Evolutionary conservation across 768 basidiomycete genomes (phyloP), one percentile per base, ranked within the genome.

Genomic region (Fibroporia radiculosa): DNA sequence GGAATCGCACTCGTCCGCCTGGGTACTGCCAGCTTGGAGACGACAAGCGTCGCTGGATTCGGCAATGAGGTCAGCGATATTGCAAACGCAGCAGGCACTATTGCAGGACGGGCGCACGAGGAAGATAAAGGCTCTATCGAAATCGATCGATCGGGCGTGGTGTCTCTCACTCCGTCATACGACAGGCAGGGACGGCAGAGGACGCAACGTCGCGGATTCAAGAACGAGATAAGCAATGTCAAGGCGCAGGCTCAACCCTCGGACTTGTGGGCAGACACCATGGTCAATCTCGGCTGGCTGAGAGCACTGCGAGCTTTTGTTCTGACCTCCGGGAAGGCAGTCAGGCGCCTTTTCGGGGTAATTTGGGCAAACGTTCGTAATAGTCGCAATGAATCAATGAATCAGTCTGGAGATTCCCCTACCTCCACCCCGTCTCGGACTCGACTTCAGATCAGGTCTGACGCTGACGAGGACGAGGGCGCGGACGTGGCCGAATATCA

Each of bases 1-100:
- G 75, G 78, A 5, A 72, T 86, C 18, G 74, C 81, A 2, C 68
- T 89, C 29, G 67, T 88, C 33, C 76, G 86, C 18, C 67, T 86
- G 16, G 84, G 84, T 16, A 82, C 82, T 1, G 84, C 83, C 3
- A 83, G 81, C 50, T 67, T 89, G 39, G 86, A 89, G 57, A 80
- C 82, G 0, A 86, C 84, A 0, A 79, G 77, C 36, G 68, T 83
- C 8, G 70, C 77, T 19, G 86, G 86, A 2, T 72, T 84, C 57
- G 79, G 80, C 1, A 86, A 88, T 53, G 84, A 89, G 60, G 78
- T 87, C 11, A 77, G 77, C 6, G 66, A 72, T 4, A 68, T 87
- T 39, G 52, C 62, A 22, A 52, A 57, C 29, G 29, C 54, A 1
- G 29, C 43, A 27, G 46, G 55, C 35, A 12, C 27, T 26, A 26